These are phyloP conservation scores for Tylopilus sp. DNA, from an alignment of 1,284 basidiomycete species.

Conservation along the genomic window DNA sequence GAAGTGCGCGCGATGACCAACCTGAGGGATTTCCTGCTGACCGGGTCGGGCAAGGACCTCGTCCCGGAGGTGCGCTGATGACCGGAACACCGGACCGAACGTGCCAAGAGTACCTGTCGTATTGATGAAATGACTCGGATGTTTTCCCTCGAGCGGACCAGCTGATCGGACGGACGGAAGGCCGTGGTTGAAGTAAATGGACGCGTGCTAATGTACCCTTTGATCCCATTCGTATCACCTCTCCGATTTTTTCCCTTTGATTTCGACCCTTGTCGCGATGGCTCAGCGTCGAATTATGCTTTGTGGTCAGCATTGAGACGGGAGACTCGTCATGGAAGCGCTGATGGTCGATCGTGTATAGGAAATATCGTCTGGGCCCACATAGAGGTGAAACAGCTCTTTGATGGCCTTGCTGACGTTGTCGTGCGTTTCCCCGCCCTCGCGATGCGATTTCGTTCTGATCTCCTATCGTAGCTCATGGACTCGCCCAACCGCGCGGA, in stretches of 20 bases:
- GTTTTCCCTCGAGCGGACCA: background rate
- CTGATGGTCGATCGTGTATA: constrained; percentile 27
- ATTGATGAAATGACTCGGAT: background rate
- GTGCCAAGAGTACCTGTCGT: background rate
- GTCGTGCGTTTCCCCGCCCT: constrained; percentile 53
- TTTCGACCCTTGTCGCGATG: constrained; percentile 10
- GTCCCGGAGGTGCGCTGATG: constrained; percentile 51
- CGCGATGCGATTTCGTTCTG: background rate
- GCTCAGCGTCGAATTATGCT: constrained; percentile 26
- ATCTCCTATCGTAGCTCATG: constrained; percentile 49
- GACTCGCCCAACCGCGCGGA: constrained; percentile 64
- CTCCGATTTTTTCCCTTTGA: background rate
- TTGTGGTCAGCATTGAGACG: constrained; percentile 17
- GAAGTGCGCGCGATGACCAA: constrained; percentile 75
- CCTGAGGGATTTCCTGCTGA: constrained; percentile 61
- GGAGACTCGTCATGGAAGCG: background rate
- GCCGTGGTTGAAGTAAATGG: too few species aligned
- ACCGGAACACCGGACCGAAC: background rate
- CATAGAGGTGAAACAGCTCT: constrained; percentile 66
- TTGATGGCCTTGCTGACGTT: constrained; percentile 69
- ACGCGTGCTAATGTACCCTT: too few species aligned
- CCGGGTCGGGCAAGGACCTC: constrained; percentile 62
- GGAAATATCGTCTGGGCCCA: constrained; percentile 80
- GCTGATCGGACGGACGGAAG: too few species aligned
- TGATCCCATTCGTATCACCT: background rate